A percentile compares a stretch with the other conserved stretches of the same genome.
Evolutionary conservation across 108 stramenopile genomes (phyloP).

Genomic region (Nitzschia sp.): DNA sequence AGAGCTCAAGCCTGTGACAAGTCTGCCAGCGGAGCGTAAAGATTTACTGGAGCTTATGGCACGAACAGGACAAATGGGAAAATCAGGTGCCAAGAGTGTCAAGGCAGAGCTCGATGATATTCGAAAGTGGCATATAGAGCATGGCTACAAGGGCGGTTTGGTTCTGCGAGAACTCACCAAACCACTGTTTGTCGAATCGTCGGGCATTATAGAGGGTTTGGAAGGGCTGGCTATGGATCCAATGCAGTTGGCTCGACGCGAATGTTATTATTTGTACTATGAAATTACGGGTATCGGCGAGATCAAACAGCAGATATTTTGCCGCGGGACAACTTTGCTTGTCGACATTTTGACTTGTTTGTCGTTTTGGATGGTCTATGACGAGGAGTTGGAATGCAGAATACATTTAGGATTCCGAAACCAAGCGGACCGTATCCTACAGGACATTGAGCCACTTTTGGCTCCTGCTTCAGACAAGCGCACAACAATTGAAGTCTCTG

Average conservation of each 20-base stretch:
- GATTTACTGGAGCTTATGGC: slow-evolving; percentile 31
- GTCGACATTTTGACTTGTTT: slow-evolving; percentile 58
- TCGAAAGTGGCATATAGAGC: slow-evolving; percentile 54
- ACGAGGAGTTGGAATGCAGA: slow-evolving; percentile 54
- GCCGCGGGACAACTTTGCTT: slow-evolving; percentile 57
- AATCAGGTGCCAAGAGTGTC: slow-evolving; percentile 43
- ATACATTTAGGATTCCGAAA: slow-evolving; percentile 57
- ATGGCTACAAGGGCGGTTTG: slow-evolving; percentile 58
- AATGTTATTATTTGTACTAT: slow-evolving; percentile 72
- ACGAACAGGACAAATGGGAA: slow-evolving; percentile 56
- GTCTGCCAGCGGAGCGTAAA: background rate
- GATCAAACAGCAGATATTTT: slow-evolving; percentile 60
- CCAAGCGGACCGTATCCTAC: slow-evolving; percentile 58
- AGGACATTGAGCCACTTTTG: slow-evolving; percentile 59
- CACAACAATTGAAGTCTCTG: slow-evolving; percentile 61
- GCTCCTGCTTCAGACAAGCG: slow-evolving; percentile 33
- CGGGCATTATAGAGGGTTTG: background rate
- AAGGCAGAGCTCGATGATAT: slow-evolving; percentile 57
- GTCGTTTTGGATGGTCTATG: slow-evolving; percentile 53
- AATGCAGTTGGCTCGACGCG: slow-evolving; percentile 44
- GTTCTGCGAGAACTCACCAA: slow-evolving; percentile 55
- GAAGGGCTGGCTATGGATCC: slow-evolving; percentile 18
- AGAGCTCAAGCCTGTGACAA: background rate
- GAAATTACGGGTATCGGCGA: slow-evolving; percentile 52
- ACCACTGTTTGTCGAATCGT: slow-evolving; percentile 41